These are phyloP conservation scores for Camillea tinctor DNA, from an alignment of 2,329 filamentous ascomycete species.

Conservation along the genomic window DNA sequence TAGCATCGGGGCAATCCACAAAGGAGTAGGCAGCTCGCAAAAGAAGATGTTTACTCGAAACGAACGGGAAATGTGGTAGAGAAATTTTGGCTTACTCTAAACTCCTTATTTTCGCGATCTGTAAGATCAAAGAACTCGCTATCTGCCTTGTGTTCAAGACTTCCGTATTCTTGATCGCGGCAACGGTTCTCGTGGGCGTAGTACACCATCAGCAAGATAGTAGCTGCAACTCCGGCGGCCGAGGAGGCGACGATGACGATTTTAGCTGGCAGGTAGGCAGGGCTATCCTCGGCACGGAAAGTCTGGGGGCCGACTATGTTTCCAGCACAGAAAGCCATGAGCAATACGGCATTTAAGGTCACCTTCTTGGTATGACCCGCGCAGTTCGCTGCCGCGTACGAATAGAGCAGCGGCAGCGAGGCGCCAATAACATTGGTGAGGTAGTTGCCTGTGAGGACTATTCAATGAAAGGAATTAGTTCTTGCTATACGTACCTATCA, in stretches of 20 bases:
- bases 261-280: constrained; percentile 41
- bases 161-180: constrained; percentile 13
- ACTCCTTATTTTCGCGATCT: constrained; percentile 32
- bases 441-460: constrained; percentile 42
- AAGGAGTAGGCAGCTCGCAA: too few species aligned
- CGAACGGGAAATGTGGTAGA: not conserved
- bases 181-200: constrained; percentile 50
- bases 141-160: constrained; percentile 22
- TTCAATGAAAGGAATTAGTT: too few species aligned
- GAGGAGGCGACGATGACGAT: constrained; percentile 42
- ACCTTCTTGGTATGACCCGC: constrained; percentile 54
- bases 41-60: not conserved
- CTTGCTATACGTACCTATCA: too few species aligned
- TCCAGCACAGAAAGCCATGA: constrained; percentile 40
- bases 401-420: constrained; percentile 40
- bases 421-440: constrained; percentile 44
- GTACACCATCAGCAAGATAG: constrained; percentile 47
- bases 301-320: constrained; percentile 42
- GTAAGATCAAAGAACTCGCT: constrained; percentile 33
- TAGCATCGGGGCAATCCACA: too few species aligned
- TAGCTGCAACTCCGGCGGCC: constrained; percentile 40
- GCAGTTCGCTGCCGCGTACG: constrained; percentile 33
- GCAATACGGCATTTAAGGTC: constrained; percentile 47
- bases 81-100: constrained; percentile 20
- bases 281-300: constrained; percentile 35